A percentile compares a stretch with the other conserved stretches of the same genome.
Conservation (phyloP, 108 stramenopile species). For the Parietichytrium sp. region DNA sequence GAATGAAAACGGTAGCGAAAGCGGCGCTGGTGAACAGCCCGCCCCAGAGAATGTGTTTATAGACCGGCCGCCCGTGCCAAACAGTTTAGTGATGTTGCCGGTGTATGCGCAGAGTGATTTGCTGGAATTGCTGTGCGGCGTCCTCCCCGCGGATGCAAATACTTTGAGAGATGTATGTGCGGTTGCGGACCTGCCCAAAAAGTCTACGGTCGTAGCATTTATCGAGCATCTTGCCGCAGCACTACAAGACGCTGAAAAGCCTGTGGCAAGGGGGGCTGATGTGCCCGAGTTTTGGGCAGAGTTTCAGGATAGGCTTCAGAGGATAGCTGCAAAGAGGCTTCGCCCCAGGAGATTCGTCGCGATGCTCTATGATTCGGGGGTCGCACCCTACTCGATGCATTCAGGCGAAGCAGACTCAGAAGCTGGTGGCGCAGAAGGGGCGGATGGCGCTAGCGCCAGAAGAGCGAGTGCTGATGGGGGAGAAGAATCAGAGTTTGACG, state of each 20-base stretch:
- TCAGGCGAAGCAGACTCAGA: too few relatives aligned
- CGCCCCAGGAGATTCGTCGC: background rate
- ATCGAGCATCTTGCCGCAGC: background rate
- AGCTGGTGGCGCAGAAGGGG: too few relatives aligned
- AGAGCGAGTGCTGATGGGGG: too few relatives aligned
- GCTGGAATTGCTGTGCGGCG: background rate
- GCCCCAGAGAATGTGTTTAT: too few relatives aligned
- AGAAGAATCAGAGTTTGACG: too few relatives aligned
- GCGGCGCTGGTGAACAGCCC: too few relatives aligned
- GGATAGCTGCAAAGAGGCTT: background rate
- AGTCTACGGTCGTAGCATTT: background rate
- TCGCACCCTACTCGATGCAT: too few relatives aligned
- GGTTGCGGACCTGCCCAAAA: slow-evolving; percentile 5
- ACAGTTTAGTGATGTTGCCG: slow-evolving; percentile 9
- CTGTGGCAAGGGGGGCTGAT: background rate
- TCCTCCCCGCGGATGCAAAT: background rate
- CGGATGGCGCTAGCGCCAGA: too few relatives aligned
- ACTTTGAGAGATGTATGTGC: background rate
- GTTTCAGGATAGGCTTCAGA: slow-evolving; percentile 1
- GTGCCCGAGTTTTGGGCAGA: background rate
- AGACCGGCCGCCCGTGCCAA: too few relatives aligned
- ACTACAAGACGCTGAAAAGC: background rate
- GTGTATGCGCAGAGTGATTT: background rate
- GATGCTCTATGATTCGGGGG: too few relatives aligned
- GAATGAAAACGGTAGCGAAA: too few relatives aligned